These are phyloP conservation scores for Gossypium australe DNA, from an alignment of 345 rosid species.

Conservation along the genomic window DNA sequence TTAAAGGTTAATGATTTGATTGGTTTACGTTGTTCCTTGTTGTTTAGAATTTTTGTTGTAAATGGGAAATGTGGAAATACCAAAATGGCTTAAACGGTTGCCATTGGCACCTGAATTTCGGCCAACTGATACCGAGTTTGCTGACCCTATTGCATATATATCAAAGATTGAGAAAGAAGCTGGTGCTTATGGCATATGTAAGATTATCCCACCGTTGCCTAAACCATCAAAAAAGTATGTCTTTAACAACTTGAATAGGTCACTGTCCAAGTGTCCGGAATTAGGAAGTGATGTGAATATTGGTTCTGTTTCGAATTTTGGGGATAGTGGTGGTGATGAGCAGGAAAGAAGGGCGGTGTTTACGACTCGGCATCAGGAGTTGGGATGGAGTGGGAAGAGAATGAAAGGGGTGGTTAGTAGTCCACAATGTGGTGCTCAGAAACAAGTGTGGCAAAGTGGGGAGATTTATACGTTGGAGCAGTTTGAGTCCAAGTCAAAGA, in stretches of 20 bases:
- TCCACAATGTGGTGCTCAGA: constrained; percentile 47
- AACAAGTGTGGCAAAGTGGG: constrained; percentile 99
- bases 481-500: constrained; percentile 82
- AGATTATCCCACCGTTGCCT: constrained; percentile 92
- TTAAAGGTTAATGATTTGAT: not conserved
- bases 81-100: constrained; percentile 80
- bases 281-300: constrained; percentile 40
- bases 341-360: constrained; percentile 72
- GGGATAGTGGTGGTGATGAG: constrained; percentile 26
- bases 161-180: constrained; percentile 97
- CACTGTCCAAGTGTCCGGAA: constrained; percentile 73
- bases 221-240: constrained; percentile 89
- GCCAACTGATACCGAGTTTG: constrained; percentile 96
- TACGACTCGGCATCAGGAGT: constrained; percentile 94
- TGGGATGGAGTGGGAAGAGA: constrained; percentile 66
- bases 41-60: constrained; percentile 12
- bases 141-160: constrained; percentile 96
- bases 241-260: constrained; percentile 69
- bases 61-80: constrained; percentile 88
- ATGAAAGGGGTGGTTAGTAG: constrained; percentile 36
- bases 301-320: constrained; percentile 20
- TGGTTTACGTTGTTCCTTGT: not conserved
- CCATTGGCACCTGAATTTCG: constrained; percentile 87
- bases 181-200: constrained; percentile 88
- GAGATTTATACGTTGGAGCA: constrained; percentile 87